A percentile compares a stretch with the other conserved stretches of the same genome.
Evolutionary conservation across 2,329 filamentous ascomycete genomes (phyloP).

Genomic region (Diaporthe capsici): DNA sequence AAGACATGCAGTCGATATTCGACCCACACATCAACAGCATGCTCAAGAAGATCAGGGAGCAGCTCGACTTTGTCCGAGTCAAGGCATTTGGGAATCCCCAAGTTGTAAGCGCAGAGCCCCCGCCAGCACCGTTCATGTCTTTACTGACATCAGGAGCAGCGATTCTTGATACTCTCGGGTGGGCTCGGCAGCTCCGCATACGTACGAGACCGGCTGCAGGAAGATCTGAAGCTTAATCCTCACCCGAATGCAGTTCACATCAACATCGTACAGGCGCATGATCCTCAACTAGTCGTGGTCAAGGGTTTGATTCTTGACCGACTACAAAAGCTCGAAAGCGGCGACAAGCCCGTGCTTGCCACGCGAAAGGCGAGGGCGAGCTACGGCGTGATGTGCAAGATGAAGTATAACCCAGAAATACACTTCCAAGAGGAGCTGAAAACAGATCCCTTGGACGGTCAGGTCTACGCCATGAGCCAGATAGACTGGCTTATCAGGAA

Average conservation of each 20-base stretch:
- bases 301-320: slow-evolving; percentile 67
- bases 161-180: slow-evolving; percentile 60
- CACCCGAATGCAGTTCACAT: slow-evolving; percentile 55
- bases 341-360: slow-evolving; percentile 58
- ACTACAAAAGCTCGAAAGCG: slow-evolving; percentile 61
- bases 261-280: slow-evolving; percentile 59
- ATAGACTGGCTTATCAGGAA: slow-evolving; percentile 60
- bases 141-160: slow-evolving; percentile 46
- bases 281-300: slow-evolving; percentile 69
- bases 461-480: slow-evolving; percentile 57
- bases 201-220: slow-evolving; percentile 58
- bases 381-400: slow-evolving; percentile 58
- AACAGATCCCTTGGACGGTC: slow-evolving; percentile 51
- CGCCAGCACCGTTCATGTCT: too few relatives aligned
- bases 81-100: slow-evolving; percentile 50
- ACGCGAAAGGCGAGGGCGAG: slow-evolving; percentile 58
- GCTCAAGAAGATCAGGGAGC: slow-evolving; percentile 54
- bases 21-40: slow-evolving; percentile 58
- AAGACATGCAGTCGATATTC: slow-evolving; percentile 60
- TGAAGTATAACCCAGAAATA: slow-evolving; percentile 53
- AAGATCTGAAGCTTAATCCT: slow-evolving; percentile 50
- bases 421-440: slow-evolving; percentile 55
- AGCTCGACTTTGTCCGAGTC: slow-evolving; percentile 56
- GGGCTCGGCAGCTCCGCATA: slow-evolving; percentile 62
- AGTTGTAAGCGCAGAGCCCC: slow-evolving; percentile 48